Base-by-base conservation (phyloP, 805 yeast genomes). In the Clavispora asparagi region DNA sequence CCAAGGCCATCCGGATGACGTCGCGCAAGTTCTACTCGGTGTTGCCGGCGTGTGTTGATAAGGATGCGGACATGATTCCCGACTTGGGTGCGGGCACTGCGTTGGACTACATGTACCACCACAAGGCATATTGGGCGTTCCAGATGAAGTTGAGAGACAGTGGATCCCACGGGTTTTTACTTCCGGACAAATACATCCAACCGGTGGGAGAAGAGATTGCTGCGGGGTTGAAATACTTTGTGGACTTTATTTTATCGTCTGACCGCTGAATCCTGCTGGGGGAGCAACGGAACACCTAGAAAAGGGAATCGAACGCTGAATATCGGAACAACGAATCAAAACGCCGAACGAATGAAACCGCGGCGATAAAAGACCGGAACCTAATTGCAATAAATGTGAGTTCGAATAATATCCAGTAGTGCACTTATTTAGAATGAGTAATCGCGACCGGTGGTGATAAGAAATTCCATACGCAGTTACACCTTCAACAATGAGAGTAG, bases 71-170 rank as follows among this genome's bases (percentile, higher is more conserved):
- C 61, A 61, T 86, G 48, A 59, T 79, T 11, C 91, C 94, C 1
- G 85, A 83, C 16, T 67, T 83, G 62, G 94, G 94, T 2, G 76
- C 90, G 6, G 96, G 96, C 2, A 78, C 88, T 2, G 84, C 87
- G 1, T 70, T 88, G 55, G 96, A 88, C 58, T 88, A 75, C 60
- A 85, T 87, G 92, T 88, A 87, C 59, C 89, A 86, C 63, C 79
- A 82, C 57, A 77, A 82, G 48, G 94, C 94, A 0, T 79, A 73
- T 56, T 87, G 91, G 90, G 95, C 95, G 1, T 84, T 83, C 64
- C 95, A 87, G 57, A 67, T 89, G 47, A 87, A 88, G 64, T 69
- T 89, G 45, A 74, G 96, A 57, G 96, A 88, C 59, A 78, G 85
- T 16, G 95, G 96, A 0, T 75, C 79, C 41, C 91, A 85, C 58